These are phyloP conservation scores for Exophiala lecanii-corni DNA, from an alignment of 2,329 filamentous ascomycete species.

Conservation along the genomic window DNA sequence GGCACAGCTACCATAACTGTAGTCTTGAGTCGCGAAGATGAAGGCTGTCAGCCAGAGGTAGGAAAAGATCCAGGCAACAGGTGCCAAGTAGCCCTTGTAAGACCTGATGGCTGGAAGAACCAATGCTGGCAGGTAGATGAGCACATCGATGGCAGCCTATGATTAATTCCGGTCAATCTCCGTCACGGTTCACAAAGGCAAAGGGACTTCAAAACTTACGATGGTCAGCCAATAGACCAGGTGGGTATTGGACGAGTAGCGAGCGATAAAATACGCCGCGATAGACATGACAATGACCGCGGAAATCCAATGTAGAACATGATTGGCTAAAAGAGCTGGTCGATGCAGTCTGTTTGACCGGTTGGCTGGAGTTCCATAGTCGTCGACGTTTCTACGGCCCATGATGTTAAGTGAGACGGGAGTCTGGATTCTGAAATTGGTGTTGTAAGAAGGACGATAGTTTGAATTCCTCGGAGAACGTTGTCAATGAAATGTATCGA, in stretches of 20 bases:
- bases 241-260: not conserved
- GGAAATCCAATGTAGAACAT: constrained; percentile 7
- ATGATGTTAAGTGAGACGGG: no score
- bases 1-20: constrained; percentile 23
- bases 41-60: constrained; percentile 43
- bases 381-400: not conserved
- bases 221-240: constrained; percentile 1
- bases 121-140: not conserved
- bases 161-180: not conserved
- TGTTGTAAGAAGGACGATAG: not conserved
- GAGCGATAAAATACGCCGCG: constrained; percentile 6
- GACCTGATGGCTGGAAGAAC: not conserved
- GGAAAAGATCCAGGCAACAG: constrained; percentile 8
- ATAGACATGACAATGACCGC: constrained; percentile 4
- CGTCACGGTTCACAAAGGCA: not conserved
- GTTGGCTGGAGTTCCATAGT: not conserved
- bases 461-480: not conserved
- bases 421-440: not conserved
- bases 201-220: not conserved
- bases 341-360: not conserved
- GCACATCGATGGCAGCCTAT: not conserved
- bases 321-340: constrained; percentile 3
- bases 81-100: constrained; percentile 1
- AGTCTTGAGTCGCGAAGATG: constrained; percentile 46
- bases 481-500: not conserved